Evolutionary conservation across 2,329 filamentous ascomycete species (phyloP).

Genomic region (Alternaria atra): DNA sequence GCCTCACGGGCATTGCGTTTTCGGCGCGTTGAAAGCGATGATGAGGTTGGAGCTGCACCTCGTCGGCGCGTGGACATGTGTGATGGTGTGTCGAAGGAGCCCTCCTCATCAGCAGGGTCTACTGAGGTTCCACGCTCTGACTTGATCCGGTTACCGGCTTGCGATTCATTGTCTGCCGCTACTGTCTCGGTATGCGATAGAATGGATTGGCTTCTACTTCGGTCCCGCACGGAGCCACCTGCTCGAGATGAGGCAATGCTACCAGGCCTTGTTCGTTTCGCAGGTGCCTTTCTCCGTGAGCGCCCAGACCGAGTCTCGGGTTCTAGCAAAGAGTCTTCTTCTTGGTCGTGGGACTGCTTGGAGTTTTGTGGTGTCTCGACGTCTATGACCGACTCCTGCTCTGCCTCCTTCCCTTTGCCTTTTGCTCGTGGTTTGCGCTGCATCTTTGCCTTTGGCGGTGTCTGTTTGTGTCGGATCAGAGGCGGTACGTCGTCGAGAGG

Average conservation of each 20-base stretch:
- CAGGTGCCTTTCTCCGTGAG: slow-evolving; percentile 41
- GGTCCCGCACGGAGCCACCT: slow-evolving; percentile 54
- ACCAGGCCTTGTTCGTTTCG: slow-evolving; percentile 44
- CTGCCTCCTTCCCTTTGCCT: slow-evolving; percentile 38
- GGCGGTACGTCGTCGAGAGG: slow-evolving; percentile 42
- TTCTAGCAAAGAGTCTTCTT: slow-evolving; percentile 37
- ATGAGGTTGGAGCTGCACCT: slow-evolving; percentile 25
- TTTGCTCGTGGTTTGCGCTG: slow-evolving; percentile 37
- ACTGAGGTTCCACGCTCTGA: slow-evolving; percentile 58
- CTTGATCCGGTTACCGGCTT: slow-evolving; percentile 54
- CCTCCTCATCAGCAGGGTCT: slow-evolving; percentile 52
- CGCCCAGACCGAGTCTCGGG: slow-evolving; percentile 42
- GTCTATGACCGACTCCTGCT: slow-evolving; percentile 22
- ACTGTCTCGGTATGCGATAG: slow-evolving; percentile 56
- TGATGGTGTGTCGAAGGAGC: slow-evolving; percentile 34
- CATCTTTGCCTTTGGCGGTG: slow-evolving; percentile 33
- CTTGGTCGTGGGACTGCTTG: slow-evolving; percentile 24
- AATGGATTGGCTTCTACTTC: slow-evolving; percentile 60
- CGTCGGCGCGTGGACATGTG: slow-evolving; percentile 46
- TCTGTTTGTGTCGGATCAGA: slow-evolving; percentile 25
- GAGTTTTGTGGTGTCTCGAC: slow-evolving; percentile 25
- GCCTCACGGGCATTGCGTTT: slow-evolving; percentile 51
- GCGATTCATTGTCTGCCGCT: slow-evolving; percentile 52
- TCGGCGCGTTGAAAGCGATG: slow-evolving; percentile 51
- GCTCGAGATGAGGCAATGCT: slow-evolving; percentile 59